phyloP scores from a whole-genome alignment of 2,329 filamentous ascomycete species.

The Cercospora sojina region DNA sequence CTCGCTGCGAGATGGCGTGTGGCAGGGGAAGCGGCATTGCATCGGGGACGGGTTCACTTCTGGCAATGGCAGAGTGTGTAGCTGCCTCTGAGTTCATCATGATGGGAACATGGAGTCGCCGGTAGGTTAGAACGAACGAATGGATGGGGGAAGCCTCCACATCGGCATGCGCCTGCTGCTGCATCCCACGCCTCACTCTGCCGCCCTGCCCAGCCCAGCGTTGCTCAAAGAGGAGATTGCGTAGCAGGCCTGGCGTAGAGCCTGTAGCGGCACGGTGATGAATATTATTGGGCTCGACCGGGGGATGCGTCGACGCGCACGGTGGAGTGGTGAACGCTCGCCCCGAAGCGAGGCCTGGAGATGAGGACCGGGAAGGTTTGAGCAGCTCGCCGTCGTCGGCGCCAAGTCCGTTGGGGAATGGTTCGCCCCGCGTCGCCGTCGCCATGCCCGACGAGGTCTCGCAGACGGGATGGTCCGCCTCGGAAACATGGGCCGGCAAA shows the following conservation, averaged over 20 bases:
- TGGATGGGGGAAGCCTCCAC: neutral
- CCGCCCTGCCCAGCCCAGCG: neutral
- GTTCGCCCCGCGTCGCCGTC: neutral
- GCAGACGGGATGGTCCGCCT: neutral
- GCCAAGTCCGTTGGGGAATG: neutral
- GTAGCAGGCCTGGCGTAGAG: neutral
- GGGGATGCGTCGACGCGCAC: neutral
- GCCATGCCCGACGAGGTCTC: neutral
- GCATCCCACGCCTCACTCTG: conserved; percentile 5
- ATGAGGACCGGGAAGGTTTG: neutral
- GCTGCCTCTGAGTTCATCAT: neutral
- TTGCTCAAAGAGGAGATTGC: conserved; percentile 8
- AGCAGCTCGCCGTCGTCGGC: neutral
- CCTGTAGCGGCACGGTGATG: too few relatives aligned
- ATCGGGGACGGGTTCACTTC: neutral
- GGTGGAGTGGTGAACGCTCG: neutral
- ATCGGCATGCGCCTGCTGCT: neutral
- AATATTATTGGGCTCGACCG: neutral
- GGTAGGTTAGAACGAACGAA: too few relatives aligned
- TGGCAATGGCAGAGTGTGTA: neutral
- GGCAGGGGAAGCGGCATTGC: neutral
- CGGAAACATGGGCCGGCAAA: neutral
- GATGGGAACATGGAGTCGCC: neutral
- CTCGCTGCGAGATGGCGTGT: neutral
- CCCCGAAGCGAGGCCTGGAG: neutral